These are phyloP conservation scores for Musa acuminata DNA, from an alignment of 176 grass and related monocot species.

Conservation along the genomic window DNA sequence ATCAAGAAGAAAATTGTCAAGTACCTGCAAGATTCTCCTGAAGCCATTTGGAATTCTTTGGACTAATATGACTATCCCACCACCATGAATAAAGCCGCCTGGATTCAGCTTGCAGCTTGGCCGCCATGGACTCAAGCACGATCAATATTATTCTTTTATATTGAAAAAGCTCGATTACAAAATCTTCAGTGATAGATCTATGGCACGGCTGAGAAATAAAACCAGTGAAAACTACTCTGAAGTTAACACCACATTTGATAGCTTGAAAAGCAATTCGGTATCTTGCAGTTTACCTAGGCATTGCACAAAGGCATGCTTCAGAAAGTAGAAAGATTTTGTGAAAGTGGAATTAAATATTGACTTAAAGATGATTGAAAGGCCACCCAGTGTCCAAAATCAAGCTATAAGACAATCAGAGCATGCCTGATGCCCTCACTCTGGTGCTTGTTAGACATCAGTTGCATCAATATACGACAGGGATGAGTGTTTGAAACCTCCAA, in stretches of 20 bases:
- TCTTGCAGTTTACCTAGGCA: not conserved
- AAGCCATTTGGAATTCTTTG: constrained; percentile 96
- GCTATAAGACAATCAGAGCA: not conserved
- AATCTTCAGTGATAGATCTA: constrained; percentile 4
- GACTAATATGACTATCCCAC: constrained; percentile 88
- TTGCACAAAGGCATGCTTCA: not conserved
- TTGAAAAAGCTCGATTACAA: not conserved
- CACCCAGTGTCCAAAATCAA: not conserved
- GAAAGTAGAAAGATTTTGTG: not conserved
- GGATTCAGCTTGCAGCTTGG: constrained; percentile 2
- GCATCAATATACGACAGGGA: too few species aligned
- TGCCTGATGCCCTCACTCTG: too few species aligned
- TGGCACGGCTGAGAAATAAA: constrained; percentile 1
- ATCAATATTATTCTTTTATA: not conserved
- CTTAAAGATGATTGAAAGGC: not conserved
- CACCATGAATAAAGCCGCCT: constrained; percentile 35
- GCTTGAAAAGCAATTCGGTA: not conserved
- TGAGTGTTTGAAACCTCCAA: too few species aligned
- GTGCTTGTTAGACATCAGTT: too few species aligned
- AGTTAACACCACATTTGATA: not conserved
- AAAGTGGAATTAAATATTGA: not conserved
- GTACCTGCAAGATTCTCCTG: constrained; percentile 72
- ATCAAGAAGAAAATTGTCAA: constrained; percentile 12
- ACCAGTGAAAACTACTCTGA: not conserved
- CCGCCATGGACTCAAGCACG: constrained; percentile 31